Base-by-base conservation (phyloP, 2,329 filamentous ascomycete genomes). In the Endoconidiophora laricicola region DNA sequence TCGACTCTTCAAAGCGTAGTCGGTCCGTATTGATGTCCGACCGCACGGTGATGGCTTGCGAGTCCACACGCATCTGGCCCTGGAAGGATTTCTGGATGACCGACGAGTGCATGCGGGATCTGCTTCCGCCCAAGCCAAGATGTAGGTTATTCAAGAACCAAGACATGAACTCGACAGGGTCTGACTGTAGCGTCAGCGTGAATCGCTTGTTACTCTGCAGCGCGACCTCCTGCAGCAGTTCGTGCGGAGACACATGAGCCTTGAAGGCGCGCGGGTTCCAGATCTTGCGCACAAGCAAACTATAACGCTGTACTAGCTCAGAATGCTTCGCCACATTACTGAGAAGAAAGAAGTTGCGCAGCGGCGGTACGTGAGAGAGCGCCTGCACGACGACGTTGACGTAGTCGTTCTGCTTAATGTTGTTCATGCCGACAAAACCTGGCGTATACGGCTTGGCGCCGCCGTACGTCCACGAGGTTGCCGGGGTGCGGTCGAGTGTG, bases 371-470 rank as follows among this genome's bases (percentile, higher is more conserved):
- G 64, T 98, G 91, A 2, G 90, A 81, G 37, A 98, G 73, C 5
- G 88, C 82, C 64, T 98, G 91, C 45, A 94, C 82, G 2, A 95
- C 77, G 23, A 94, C 90, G 62, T 98, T 98, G 61, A 96, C 75
- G 67, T 98, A 98, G 69, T 98, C 91, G 67, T 98, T 98, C 52
- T 91, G 86, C 66, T 98, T 98, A 72, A 98, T 95, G 67, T 98
- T 98, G 73, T 98, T 98, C 85, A 98, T 93, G 57, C 91, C 91
- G 54, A 98, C 86, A 62, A 88, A 98, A 4, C 91, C 90, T 18
- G 91, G 91, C 56, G 81, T 81, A 66, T 98, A 98, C 62, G 83
- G 79, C 64, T 83, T 85, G 40, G 24, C 24, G 55, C 86, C 86
- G 46, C 73, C 72, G 40, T 96, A 72, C 59, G 94, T 90, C 74